phyloP scores from a whole-genome alignment of 2,329 filamentous ascomycete genomes.

The Cladophialophora exuberans region DNA sequence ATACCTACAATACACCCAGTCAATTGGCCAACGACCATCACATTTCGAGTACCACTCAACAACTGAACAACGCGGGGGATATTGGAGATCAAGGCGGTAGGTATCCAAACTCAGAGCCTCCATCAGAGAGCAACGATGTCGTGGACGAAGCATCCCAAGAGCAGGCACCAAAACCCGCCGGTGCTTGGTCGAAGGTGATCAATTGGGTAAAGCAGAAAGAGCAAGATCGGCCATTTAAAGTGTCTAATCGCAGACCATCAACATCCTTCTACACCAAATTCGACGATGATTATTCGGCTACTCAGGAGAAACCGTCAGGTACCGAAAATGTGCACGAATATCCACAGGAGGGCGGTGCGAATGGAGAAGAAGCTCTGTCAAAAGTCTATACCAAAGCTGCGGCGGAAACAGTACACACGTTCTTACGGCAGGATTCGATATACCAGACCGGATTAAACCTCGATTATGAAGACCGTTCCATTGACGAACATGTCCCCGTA shows the following conservation, averaged over 20 bases:
- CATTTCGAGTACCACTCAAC: not conserved
- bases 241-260: not conserved
- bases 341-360: not conserved
- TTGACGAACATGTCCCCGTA: constrained; percentile 15
- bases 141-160: not conserved
- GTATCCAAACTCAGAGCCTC: not conserved
- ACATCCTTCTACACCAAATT: constrained; percentile 2
- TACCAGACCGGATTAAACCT: not conserved
- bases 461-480: not conserved
- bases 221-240: not conserved
- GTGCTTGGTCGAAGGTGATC: constrained; percentile 5
- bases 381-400: constrained; percentile 1
- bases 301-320: not conserved
- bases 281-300: not conserved
- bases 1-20: not conserved
- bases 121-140: not conserved
- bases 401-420: constrained; percentile 7
- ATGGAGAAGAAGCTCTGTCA: not conserved
- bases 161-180: constrained; percentile 1
- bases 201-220: constrained; percentile 7
- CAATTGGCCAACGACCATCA: not conserved
- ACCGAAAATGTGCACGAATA: not conserved
- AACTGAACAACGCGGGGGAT: not conserved
- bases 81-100: not conserved
- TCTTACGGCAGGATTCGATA: not conserved